These are phyloP conservation scores for Xylariales sp. DNA, from an alignment of 2,329 filamentous ascomycete species.

Conservation along the genomic window DNA sequence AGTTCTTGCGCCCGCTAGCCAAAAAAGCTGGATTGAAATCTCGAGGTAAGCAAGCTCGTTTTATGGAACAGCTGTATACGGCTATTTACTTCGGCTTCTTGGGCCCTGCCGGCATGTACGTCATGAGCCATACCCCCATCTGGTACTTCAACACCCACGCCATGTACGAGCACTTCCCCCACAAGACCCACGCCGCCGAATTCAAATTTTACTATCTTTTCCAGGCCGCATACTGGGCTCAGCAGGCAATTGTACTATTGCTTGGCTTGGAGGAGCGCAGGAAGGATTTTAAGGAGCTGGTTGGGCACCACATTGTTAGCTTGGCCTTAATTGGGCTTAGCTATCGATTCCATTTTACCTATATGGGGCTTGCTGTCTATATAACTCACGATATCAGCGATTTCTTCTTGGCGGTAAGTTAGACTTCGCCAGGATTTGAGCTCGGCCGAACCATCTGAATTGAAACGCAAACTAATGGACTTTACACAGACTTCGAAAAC, in stretches of 20 bases:
- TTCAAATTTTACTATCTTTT: constrained; percentile 98
- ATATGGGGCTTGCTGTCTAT: constrained; percentile 93
- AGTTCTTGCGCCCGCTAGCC: constrained; percentile 82
- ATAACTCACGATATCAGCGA: constrained; percentile 95
- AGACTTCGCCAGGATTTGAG: neutral
- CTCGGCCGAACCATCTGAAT: neutral
- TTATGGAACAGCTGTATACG: constrained; percentile 97
- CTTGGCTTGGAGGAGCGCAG: constrained; percentile 91
- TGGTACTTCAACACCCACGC: constrained; percentile 95
- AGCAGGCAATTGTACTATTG: constrained; percentile 89
- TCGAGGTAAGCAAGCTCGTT: constrained; percentile 84
- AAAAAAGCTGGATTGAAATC: constrained; percentile 74
- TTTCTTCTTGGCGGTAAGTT: constrained; percentile 89
- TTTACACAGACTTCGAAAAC: constrained; percentile 80
- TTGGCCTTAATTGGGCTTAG: constrained; percentile 84
- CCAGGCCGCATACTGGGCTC: constrained; percentile 93
- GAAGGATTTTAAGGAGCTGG: constrained; percentile 95
- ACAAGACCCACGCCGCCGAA: constrained; percentile 78
- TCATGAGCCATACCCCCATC: constrained; percentile 90
- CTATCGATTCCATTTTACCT: constrained; percentile 97
- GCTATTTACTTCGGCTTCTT: constrained; percentile 88
- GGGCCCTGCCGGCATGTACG: constrained; percentile 85
- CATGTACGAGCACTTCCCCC: constrained; percentile 92
- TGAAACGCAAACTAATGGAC: constrained; percentile 32
- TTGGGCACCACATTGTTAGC: constrained; percentile 91